Conservation (phyloP, 2,329 filamentous ascomycete species). For the Aureobasidium namibiae region DNA sequence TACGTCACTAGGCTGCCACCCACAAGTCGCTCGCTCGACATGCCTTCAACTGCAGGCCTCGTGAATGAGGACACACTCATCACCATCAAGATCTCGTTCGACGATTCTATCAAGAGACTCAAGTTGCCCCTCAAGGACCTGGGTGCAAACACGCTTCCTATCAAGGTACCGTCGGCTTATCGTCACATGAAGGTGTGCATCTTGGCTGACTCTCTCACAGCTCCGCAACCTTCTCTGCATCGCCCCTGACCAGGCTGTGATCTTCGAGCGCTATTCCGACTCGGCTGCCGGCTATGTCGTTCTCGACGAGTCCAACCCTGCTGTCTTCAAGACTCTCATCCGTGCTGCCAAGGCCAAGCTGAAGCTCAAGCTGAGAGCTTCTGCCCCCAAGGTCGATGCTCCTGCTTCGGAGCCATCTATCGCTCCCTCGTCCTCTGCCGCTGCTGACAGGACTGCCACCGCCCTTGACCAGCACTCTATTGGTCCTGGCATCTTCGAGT, state of each 20-base stretch:
- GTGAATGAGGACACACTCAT: slow-evolving; percentile 63
- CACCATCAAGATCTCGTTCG: slow-evolving; percentile 75
- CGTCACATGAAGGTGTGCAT: background rate
- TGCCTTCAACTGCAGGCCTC: slow-evolving; percentile 35
- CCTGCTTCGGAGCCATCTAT: slow-evolving; percentile 15
- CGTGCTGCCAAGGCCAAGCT: slow-evolving; percentile 96
- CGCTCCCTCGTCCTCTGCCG: slow-evolving; percentile 19
- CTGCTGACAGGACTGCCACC: slow-evolving; percentile 18
- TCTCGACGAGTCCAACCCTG: slow-evolving; percentile 66
- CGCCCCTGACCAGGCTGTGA: slow-evolving; percentile 50
- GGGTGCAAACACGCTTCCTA: slow-evolving; percentile 61
- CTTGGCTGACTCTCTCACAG: slow-evolving; percentile 36
- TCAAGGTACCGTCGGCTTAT: slow-evolving; percentile 53
- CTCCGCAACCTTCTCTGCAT: slow-evolving; percentile 62
- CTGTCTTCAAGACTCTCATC: slow-evolving; percentile 94
- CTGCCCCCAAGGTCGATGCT: slow-evolving; percentile 18
- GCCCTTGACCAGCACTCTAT: slow-evolving; percentile 20
- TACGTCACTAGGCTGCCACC: slow-evolving; percentile 10
- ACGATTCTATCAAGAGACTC: slow-evolving; percentile 70
- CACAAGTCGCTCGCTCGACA: slow-evolving; percentile 16
- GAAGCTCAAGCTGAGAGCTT: slow-evolving; percentile 73
- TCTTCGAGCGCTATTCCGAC: slow-evolving; percentile 92
- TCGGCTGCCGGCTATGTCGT: slow-evolving; percentile 73
- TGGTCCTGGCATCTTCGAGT: slow-evolving; percentile 30
- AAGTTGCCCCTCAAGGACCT: slow-evolving; percentile 87